Conservation (phyloP, 805 yeast species). For the Kuraishia cidri region DNA sequence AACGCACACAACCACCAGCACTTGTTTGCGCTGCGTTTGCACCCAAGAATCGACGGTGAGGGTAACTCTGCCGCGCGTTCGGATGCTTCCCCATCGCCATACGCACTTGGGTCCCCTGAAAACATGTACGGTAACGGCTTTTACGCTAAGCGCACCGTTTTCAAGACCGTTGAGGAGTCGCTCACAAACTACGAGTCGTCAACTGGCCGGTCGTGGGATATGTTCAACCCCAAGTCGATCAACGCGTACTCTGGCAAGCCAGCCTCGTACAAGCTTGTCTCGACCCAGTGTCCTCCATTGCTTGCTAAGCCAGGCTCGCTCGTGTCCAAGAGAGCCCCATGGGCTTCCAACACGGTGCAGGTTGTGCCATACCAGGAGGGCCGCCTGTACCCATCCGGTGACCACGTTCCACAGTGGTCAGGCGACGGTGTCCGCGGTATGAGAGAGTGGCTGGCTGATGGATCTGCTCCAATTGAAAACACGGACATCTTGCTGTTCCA, state of each 20-base stretch:
- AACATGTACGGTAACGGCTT: slow-evolving; percentile 77
- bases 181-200: slow-evolving; percentile 50
- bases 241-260: slow-evolving; percentile 70
- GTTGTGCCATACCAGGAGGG: slow-evolving; percentile 70
- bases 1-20: slow-evolving; percentile 88
- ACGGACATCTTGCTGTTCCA: slow-evolving; percentile 72
- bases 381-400: slow-evolving; percentile 74
- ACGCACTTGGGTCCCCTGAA: slow-evolving; percentile 54
- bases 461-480: slow-evolving; percentile 45
- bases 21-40: slow-evolving; percentile 66
- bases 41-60: slow-evolving; percentile 78
- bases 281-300: slow-evolving; percentile 65
- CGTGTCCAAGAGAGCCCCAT: slow-evolving; percentile 75
- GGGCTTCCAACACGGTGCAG: slow-evolving; percentile 61
- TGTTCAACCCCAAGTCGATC: slow-evolving; percentile 60
- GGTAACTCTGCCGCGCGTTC: slow-evolving; percentile 63
- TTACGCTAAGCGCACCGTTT: slow-evolving; percentile 53
- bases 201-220: slow-evolving; percentile 70
- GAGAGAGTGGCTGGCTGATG: slow-evolving; percentile 63
- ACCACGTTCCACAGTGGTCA: slow-evolving; percentile 66
- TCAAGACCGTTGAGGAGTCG: slow-evolving; percentile 62
- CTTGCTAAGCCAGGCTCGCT: slow-evolving; percentile 68
- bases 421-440: slow-evolving; percentile 62
- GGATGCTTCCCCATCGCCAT: slow-evolving; percentile 54
- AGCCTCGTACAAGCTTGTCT: slow-evolving; percentile 67